Evolutionary conservation across 352 stramenopile species (phyloP).

Genomic region (Blastocystis sp.): DNA sequence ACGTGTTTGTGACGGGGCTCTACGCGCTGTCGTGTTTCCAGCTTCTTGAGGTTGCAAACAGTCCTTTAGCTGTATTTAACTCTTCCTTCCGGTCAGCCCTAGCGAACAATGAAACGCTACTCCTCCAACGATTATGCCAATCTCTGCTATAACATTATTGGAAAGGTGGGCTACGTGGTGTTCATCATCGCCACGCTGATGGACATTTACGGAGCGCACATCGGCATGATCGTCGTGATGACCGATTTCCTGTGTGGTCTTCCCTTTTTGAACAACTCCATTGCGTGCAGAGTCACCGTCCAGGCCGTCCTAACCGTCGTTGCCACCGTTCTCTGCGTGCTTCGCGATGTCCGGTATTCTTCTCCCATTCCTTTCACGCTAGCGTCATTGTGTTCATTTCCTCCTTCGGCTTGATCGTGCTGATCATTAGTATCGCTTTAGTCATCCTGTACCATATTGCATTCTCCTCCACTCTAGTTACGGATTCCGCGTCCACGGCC

Average conservation of each 20-base stretch:
- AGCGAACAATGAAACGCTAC: neutral
- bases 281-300: neutral
- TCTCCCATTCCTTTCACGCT: neutral
- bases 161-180: conserved; percentile 29
- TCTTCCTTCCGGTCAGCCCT: neutral
- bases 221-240: conserved; percentile 64
- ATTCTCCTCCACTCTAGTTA: neutral
- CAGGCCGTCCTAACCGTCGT: conserved; percentile 30
- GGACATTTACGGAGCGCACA: conserved; percentile 27
- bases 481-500: neutral
- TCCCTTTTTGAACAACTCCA: conserved; percentile 24
- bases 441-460: conserved; percentile 52
- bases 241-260: conserved; percentile 45
- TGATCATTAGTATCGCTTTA: conserved; percentile 41
- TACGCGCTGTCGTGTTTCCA: conserved; percentile 38
- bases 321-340: conserved; percentile 14
- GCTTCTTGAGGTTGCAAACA: conserved; percentile 35
- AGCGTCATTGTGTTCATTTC: conserved; percentile 46
- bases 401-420: conserved; percentile 40
- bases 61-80: neutral
- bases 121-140: conserved; percentile 22
- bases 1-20: conserved; percentile 10
- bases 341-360: neutral
- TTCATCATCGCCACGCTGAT: conserved; percentile 55
- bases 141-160: conserved; percentile 20